Percentiles rank a stretch among this genome's conserved stretches.
Conservation (phyloP, 1,139 yeast species). For the Suhomyces choctaworum region DNA sequence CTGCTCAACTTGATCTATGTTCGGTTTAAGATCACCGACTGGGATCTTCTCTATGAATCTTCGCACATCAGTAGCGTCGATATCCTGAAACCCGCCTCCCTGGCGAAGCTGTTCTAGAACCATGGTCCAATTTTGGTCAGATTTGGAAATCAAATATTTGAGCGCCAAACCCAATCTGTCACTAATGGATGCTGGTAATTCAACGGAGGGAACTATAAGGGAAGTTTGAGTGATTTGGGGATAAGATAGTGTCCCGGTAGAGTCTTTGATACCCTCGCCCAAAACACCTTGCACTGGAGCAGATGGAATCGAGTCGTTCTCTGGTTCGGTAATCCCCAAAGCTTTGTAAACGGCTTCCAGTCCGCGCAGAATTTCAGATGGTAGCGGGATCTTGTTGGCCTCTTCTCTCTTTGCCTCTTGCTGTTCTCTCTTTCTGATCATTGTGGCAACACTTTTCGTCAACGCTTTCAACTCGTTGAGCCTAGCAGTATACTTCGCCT, state of each 20-base stretch:
- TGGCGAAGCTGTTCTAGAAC: constrained; percentile 47
- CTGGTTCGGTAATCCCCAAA: constrained; percentile 8
- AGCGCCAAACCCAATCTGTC: constrained; percentile 50
- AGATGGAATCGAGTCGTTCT: neutral
- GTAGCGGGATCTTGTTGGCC: constrained; percentile 21
- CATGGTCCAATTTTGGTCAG: constrained; percentile 55
- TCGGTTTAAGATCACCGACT: constrained; percentile 28
- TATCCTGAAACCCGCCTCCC: constrained; percentile 42
- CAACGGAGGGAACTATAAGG: constrained; percentile 19
- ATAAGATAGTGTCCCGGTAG: neutral
- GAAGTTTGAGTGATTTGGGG: constrained; percentile 10
- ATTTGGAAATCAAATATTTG: constrained; percentile 44
- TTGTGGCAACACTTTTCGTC: constrained; percentile 25
- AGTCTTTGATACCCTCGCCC: neutral
- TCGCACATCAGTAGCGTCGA: constrained; percentile 40
- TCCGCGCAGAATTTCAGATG: constrained; percentile 22
- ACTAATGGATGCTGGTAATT: constrained; percentile 45
- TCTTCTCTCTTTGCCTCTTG: constrained; percentile 15
- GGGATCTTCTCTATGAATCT: constrained; percentile 50
- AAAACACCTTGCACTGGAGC: neutral
- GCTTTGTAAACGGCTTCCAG: constrained; percentile 21
- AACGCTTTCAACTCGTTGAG: constrained; percentile 18
- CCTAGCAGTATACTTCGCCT: constrained; percentile 23
- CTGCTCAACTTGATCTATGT: constrained; percentile 35
- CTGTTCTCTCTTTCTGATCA: constrained; percentile 22